Evolutionary conservation across 768 basidiomycete genomes (phyloP).

Genomic region (Mycena filopes): DNA sequence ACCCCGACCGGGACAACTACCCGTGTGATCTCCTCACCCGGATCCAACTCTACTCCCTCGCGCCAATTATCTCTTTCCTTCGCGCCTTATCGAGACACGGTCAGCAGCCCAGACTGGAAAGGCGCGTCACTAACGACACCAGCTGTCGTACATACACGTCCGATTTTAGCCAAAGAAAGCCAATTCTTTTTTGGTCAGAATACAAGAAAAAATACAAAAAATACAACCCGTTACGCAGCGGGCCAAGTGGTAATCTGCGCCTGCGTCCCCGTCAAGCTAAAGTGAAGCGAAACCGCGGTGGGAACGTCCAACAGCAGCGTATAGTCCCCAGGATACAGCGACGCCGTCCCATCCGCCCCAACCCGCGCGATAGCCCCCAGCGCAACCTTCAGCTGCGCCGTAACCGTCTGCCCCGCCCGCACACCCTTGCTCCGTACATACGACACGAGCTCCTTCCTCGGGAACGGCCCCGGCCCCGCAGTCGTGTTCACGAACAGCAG

Average conservation of each 20-base stretch:
- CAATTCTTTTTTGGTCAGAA: background rate
- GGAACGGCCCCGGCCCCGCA: slow-evolving; percentile 60
- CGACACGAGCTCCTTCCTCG: slow-evolving; percentile 61
- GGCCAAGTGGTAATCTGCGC: slow-evolving; percentile 24
- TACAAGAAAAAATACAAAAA: background rate
- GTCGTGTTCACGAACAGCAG: slow-evolving; percentile 61
- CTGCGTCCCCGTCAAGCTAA: slow-evolving; percentile 23
- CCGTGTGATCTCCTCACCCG: too few relatives aligned
- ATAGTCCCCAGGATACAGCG: slow-evolving; percentile 30
- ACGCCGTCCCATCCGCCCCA: slow-evolving; percentile 20
- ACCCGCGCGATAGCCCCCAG: slow-evolving; percentile 29
- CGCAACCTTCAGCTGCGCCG: slow-evolving; percentile 26
- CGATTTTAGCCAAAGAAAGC: background rate
- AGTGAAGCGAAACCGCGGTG: slow-evolving; percentile 22
- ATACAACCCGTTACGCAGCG: background rate
- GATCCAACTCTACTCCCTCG: too few relatives aligned
- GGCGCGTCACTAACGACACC: background rate
- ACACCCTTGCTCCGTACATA: slow-evolving; percentile 56
- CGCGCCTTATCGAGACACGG: background rate
- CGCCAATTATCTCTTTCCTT: background rate
- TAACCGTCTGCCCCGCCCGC: slow-evolving; percentile 39
- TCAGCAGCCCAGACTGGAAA: background rate
- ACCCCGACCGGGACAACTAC: too few relatives aligned
- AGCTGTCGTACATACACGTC: background rate
- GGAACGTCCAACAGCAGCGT: slow-evolving; percentile 29